Base-by-base conservation (phyloP, 805 yeast species). In the Candida maris region DNA sequence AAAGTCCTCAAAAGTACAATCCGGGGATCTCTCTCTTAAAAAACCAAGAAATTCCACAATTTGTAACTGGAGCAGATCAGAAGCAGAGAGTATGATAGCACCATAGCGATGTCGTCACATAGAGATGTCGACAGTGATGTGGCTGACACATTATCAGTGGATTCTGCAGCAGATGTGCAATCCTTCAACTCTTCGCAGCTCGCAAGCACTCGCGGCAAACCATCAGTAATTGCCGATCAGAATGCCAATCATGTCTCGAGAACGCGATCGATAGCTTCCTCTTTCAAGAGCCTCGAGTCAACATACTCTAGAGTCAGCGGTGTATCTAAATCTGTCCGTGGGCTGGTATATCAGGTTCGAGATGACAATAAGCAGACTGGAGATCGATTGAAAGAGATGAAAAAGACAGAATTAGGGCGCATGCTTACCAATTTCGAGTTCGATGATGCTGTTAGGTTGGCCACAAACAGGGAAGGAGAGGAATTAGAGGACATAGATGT, bases 341-440 rank as follows among this genome's bases (percentile, higher is more conserved):
- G 14, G 4, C 17, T 44, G 6, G 30, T 38, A 6, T 37, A 40
- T 3, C 33, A 48, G 12, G 54, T 41, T 13, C 35, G 33, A 32
- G 52, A 48, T 30, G 57, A 52, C 33, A 50, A 53, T 24, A 9
- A 21, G 7, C 52, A 48, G 28, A 52, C 51, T 1, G 42, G 37
- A 9, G n/a, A 31, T 3, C 36, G 40, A 4, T 32, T 28, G 14
- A 26, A 27, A 17, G 42, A 42, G 17, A 22, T 32, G n/a, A 27
- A 34, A 6, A 28, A 39, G 15, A 38, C 51, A 1, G 46, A 40
- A 9, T 17, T 46, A 1, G 58, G 55, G 4, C 35, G 51, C 17
- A 43, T 48, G 33, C 28, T 49, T 9, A 48, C 49, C 5, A 46
- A 44, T 19, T 37, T 51, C 17, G 54, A 52, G 9, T 19, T 46